These are phyloP conservation scores for Kazachstania martiniae DNA, from an alignment of 805 yeast species.

Conservation along the genomic window DNA sequence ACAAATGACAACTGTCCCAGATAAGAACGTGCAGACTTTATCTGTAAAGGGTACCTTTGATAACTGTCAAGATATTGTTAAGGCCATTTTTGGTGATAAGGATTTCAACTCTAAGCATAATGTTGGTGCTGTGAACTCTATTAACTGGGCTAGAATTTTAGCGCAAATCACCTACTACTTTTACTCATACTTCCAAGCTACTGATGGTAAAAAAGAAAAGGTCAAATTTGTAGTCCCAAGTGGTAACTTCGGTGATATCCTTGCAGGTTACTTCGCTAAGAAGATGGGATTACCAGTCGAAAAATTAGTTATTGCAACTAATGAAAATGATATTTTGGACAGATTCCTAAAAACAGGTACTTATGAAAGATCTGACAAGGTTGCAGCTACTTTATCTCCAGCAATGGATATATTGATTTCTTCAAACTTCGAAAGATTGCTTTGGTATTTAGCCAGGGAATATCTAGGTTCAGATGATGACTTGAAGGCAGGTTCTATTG, in stretches of 20 bases:
- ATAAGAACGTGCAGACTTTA: constrained; percentile 85
- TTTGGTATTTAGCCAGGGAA: constrained; percentile 87
- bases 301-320: constrained; percentile 85
- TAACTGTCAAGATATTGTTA: constrained; percentile 95
- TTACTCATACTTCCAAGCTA: constrained; percentile 73
- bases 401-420: constrained; percentile 98
- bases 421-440: constrained; percentile 89
- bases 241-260: constrained; percentile 96
- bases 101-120: constrained; percentile 85
- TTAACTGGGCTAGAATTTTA: constrained; percentile 97
- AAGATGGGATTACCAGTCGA: constrained; percentile 92
- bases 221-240: constrained; percentile 90
- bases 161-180: constrained; percentile 97
- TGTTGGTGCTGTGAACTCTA: constrained; percentile 95
- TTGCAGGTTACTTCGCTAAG: constrained; percentile 92
- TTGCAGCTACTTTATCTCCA: constrained; percentile 85
- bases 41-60: constrained; percentile 95
- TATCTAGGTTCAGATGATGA: constrained; percentile 43
- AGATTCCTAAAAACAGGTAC: constrained; percentile 82
- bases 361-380: constrained; percentile 67
- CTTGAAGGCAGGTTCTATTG: constrained; percentile 63
- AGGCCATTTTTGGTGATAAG: constrained; percentile 80
- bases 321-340: constrained; percentile 88
- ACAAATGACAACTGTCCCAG: constrained; percentile 96
- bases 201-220: constrained; percentile 31